Conservation (phyloP, 2,329 filamentous ascomycete genomes). For the Sclerotinia borealis region DNA sequence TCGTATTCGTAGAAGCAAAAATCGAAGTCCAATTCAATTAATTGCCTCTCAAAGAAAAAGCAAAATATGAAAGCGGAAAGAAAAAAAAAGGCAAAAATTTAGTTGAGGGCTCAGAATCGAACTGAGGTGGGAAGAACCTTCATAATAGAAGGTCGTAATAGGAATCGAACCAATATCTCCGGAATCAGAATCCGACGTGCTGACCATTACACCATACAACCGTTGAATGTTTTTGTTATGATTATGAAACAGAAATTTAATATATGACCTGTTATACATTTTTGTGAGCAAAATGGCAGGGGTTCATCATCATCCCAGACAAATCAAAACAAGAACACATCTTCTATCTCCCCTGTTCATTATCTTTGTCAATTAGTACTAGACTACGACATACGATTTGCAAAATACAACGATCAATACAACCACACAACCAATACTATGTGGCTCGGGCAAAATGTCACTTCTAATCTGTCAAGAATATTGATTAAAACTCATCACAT, state of each 20-base stretch:
- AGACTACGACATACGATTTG: no score
- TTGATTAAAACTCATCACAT: constrained; percentile 77
- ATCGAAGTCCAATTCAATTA: no score
- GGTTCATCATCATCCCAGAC: no score
- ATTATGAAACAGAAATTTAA: rapidly evolving
- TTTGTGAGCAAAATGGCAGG: no score
- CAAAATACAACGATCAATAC: no score
- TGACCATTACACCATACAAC: constrained; percentile 20
- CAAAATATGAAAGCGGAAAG: background rate
- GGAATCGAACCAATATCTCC: constrained; percentile 20
- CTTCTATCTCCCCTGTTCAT: no score
- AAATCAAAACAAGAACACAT: no score
- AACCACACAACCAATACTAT: no score
- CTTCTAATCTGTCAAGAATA: constrained; percentile 36
- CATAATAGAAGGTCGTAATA: constrained; percentile 5
- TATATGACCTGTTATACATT: no score
- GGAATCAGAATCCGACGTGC: constrained; percentile 23
- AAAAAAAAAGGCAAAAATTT: background rate
- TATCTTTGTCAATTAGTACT: no score
- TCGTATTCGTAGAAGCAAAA: no score
- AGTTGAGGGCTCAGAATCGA: background rate
- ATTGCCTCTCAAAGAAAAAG: no score
- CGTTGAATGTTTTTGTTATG: background rate
- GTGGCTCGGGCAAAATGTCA: background rate
- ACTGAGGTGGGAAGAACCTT: constrained; percentile 5